Percentiles rank a stretch among this genome's conserved stretches.
Evolutionary conservation across 1,284 basidiomycete species (phyloP).

Genomic region (Golubevia pallescens): DNA sequence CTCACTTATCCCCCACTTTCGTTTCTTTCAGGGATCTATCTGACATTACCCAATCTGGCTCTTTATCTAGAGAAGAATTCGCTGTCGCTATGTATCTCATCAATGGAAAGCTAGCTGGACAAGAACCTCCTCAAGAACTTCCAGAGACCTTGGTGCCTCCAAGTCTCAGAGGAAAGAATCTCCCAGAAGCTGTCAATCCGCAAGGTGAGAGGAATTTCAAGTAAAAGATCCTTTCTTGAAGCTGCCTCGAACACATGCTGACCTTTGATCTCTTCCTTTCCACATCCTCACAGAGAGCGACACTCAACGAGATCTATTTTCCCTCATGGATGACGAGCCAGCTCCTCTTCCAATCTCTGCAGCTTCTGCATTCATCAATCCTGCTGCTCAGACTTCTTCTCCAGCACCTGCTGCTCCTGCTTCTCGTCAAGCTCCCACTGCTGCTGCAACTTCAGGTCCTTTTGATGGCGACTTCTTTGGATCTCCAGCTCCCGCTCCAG

Average conservation of each 20-base stretch:
- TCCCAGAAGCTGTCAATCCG: slow-evolving; percentile 51
- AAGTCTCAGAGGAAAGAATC: slow-evolving; percentile 34
- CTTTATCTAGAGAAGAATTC: slow-evolving; percentile 56
- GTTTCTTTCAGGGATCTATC: slow-evolving; percentile 32
- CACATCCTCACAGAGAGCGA: slow-evolving; percentile 25
- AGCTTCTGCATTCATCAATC: slow-evolving; percentile 36
- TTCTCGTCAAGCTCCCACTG: slow-evolving; percentile 18
- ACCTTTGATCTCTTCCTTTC: neutral
- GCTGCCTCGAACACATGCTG: neutral
- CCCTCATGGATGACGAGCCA: slow-evolving; percentile 59
- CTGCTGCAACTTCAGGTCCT: slow-evolving; percentile 22
- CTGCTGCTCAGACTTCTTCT: neutral
- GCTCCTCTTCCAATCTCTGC: slow-evolving; percentile 38
- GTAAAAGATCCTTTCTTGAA: neutral
- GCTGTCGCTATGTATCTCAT: slow-evolving; percentile 64
- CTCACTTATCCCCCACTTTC: too few relatives aligned
- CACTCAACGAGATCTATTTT: slow-evolving; percentile 60
- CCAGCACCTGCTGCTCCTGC: slow-evolving; percentile 29
- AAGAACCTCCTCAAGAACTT: slow-evolving; percentile 45
- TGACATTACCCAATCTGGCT: slow-evolving; percentile 57
- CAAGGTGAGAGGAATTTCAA: slow-evolving; percentile 10
- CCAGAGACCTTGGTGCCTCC: slow-evolving; percentile 51
- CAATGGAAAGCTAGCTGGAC: slow-evolving; percentile 51
- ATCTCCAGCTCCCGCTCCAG: slow-evolving; percentile 16
- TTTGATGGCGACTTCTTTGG: slow-evolving; percentile 54